Percentiles rank a stretch among this genome's conserved stretches.
phyloP scores from a whole-genome alignment of 2,329 filamentous ascomycete genomes.

The Clonostachys chloroleuca region DNA sequence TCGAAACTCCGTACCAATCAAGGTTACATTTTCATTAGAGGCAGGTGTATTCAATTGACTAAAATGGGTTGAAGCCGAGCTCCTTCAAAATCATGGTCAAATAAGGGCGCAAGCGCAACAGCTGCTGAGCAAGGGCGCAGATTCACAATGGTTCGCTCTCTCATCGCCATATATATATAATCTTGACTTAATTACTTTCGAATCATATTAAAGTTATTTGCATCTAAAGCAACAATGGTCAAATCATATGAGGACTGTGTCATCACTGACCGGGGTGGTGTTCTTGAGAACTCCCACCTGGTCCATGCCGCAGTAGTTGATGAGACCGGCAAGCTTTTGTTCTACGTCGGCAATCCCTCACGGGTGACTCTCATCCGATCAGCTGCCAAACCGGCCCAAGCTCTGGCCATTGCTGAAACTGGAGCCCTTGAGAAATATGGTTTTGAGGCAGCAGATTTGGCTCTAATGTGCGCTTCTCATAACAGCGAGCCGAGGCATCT shows the following conservation, averaged over 20 bases:
- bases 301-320: slow-evolving; percentile 37
- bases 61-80: too few relatives aligned
- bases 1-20: too few relatives aligned
- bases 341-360: slow-evolving; percentile 28
- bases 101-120: too few relatives aligned
- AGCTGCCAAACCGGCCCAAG: slow-evolving; percentile 38
- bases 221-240: too few relatives aligned
- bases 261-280: slow-evolving; percentile 27
- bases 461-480: slow-evolving; percentile 41
- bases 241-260: slow-evolving; percentile 17
- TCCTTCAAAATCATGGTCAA: too few relatives aligned
- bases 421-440: slow-evolving; percentile 25
- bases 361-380: slow-evolving; percentile 37
- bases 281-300: slow-evolving; percentile 35
- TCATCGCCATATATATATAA: too few relatives aligned
- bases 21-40: too few relatives aligned
- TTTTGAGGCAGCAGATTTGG: slow-evolving; percentile 34
- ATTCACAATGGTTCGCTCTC: too few relatives aligned
- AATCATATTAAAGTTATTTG: too few relatives aligned
- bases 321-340: slow-evolving; percentile 27
- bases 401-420: slow-evolving; percentile 35
- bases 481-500: slow-evolving; percentile 35
- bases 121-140: too few relatives aligned
- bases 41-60: too few relatives aligned
- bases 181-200: too few relatives aligned